These are phyloP conservation scores for Vitellaria paradoxa DNA, from an alignment of 179 eudicot genomes.

Conservation along the genomic window DNA sequence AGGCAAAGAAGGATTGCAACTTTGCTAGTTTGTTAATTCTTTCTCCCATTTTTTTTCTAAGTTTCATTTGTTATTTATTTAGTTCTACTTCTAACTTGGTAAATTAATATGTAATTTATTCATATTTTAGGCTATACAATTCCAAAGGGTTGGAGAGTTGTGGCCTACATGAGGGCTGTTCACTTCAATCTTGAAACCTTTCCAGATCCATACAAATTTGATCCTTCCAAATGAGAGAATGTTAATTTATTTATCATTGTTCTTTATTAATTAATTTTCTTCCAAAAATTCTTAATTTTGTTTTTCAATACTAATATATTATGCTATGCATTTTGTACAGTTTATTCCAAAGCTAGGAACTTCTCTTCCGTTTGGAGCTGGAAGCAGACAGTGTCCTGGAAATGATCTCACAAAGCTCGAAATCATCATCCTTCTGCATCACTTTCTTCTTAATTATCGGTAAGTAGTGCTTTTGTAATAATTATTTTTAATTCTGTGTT, in stretches of 20 bases:
- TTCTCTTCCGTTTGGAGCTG: too few species aligned
- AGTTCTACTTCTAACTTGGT: not conserved
- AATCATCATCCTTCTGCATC: too few species aligned
- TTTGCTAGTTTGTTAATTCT: conserved; percentile 26
- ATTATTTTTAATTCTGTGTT: too few species aligned
- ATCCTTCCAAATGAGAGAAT: conserved; percentile 54
- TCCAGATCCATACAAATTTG: conserved; percentile 31
- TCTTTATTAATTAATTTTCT: too few species aligned
- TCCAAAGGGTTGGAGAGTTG: conserved; percentile 60
- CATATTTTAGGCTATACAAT: conserved; percentile 35
- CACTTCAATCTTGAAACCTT: conserved; percentile 39
- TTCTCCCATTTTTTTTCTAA: not conserved
- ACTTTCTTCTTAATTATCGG: too few species aligned
- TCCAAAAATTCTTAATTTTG: too few species aligned
- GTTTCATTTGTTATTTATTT: not conserved
- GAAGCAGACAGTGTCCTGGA: too few species aligned
- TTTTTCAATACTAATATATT: too few species aligned
- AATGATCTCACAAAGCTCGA: too few species aligned
- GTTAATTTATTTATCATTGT: conserved; percentile 24
- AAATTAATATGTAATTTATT: not conserved
- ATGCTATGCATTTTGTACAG: too few species aligned
- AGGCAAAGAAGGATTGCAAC: conserved; percentile 40
- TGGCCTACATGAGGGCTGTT: conserved; percentile 49
- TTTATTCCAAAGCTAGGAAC: too few species aligned
- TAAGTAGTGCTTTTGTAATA: too few species aligned